Percentiles rank a stretch among this genome's conserved stretches.
phyloP scores from a whole-genome alignment of 768 basidiomycete genomes.

The Agrocybe praecox region DNA sequence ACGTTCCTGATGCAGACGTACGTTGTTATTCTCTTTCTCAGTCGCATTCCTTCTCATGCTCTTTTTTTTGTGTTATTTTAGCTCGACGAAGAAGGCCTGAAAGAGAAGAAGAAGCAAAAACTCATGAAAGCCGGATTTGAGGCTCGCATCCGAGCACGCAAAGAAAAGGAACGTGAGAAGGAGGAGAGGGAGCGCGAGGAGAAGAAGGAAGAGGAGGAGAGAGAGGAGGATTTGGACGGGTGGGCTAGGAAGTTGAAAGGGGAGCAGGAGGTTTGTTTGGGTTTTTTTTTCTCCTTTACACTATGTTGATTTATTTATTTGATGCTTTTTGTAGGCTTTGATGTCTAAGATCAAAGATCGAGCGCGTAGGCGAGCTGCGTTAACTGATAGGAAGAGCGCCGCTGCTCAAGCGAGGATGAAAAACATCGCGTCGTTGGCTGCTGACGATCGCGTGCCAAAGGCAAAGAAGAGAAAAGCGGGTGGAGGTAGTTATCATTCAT shows the following conservation, averaged over 20 bases:
- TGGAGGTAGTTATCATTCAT: slow-evolving; percentile 53
- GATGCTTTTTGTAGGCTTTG: slow-evolving; percentile 49
- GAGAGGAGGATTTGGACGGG: slow-evolving; percentile 65
- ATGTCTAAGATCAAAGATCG: slow-evolving; percentile 89
- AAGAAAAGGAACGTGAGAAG: slow-evolving; percentile 86
- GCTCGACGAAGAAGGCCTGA: slow-evolving; percentile 89
- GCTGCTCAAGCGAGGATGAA: slow-evolving; percentile 97
- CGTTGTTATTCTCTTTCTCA: slow-evolving; percentile 16
- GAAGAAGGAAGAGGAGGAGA: slow-evolving; percentile 76
- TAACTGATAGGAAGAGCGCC: slow-evolving; percentile 91
- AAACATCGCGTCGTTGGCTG: slow-evolving; percentile 88
- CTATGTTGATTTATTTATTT: neutral
- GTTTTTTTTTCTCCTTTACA: neutral
- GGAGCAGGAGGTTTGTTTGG: slow-evolving; percentile 73
- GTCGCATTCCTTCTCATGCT: neutral
- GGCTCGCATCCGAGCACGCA: slow-evolving; percentile 78
- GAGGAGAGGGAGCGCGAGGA: slow-evolving; percentile 73
- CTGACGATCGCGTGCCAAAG: slow-evolving; percentile 80
- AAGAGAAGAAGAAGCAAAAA: slow-evolving; percentile 93
- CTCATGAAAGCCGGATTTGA: slow-evolving; percentile 94
- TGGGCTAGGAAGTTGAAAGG: slow-evolving; percentile 77
- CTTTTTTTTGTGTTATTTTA: slow-evolving; percentile 21
- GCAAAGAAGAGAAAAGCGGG: slow-evolving; percentile 79
- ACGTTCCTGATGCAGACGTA: slow-evolving; percentile 88
- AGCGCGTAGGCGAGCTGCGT: slow-evolving; percentile 73